Evolutionary conservation across 495 filamentous ascomycete species (phyloP), one percentile per base, ranked within the genome.

Genomic region (Daldinia decipiens): DNA sequence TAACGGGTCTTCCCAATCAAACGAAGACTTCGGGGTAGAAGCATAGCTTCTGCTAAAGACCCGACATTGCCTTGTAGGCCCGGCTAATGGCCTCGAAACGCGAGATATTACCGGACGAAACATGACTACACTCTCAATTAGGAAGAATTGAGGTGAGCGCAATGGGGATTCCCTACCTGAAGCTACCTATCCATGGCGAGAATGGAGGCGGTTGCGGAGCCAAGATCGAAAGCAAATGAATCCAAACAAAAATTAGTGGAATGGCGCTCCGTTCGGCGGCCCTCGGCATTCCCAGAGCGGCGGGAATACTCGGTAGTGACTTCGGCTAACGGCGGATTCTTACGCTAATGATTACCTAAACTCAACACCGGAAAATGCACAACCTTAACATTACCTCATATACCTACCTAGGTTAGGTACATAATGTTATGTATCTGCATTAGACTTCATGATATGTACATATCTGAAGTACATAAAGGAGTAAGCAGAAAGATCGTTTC

Each of bases 1-100:
- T 38, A 98, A 84, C 12, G 95, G 95, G 77, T 99, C 96, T 76
- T 96, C 86, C 96, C 95, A 99, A 78, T 95, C 87, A 79, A 98
- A 98, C 13, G 82, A 76, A 39, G 83, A 87, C 50, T 83, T 68
- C 76, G 74, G 60, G 56, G 79, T 51, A 21, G 73, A 76, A 29
- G 80, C 79, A 76, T 81, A 82, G 55, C 72, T 69, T 75, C 79
- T 78, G 4, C 3, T 34, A 59, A 43, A 54, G 32, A 65, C 32
- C n/a, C 65, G 60, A 13, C 17, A 50, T 17, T 43, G 65, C 45
- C 51, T 65, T 36, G 43, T 11, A n/a, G 56, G 45, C 31, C 34
- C 15, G 61, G 65, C 51, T 27, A 65, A 62, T 62, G 65, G 61
- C n/a, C 70, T 65, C 24, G 65, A 59, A 17, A 55, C 45, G 39